Percentiles rank a stretch among this genome's conserved stretches.
phyloP scores from a whole-genome alignment of 2,329 filamentous ascomycete genomes.

The Fonsecaea pedrosoi region DNA sequence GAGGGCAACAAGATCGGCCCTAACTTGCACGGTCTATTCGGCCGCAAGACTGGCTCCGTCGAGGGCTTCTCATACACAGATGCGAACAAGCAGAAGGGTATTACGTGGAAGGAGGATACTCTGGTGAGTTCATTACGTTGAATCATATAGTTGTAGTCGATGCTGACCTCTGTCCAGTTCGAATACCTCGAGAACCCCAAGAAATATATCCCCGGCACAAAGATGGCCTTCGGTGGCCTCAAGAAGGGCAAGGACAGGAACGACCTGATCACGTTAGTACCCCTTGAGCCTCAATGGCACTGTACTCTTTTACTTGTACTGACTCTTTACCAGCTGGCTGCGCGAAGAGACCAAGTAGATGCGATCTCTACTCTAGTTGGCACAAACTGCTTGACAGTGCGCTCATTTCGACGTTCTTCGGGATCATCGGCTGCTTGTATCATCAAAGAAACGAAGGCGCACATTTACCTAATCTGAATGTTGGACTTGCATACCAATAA shows the following conservation, averaged over 20 bases:
- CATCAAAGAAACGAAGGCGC: constrained; percentile 36
- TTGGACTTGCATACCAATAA: constrained; percentile 32
- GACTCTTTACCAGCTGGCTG: constrained; percentile 41
- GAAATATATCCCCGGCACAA: constrained; percentile 99
- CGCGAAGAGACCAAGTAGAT: constrained; percentile 44
- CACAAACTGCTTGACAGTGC: constrained; percentile 14
- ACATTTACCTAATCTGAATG: constrained; percentile 31
- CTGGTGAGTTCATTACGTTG: constrained; percentile 65
- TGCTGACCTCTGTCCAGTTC: constrained; percentile 64
- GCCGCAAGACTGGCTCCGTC: constrained; percentile 90
- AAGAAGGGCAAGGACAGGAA: constrained; percentile 99
- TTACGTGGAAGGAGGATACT: constrained; percentile 84
- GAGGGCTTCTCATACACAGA: constrained; percentile 97
- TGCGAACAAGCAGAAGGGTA: constrained; percentile 97
- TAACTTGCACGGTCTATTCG: constrained; percentile 95
- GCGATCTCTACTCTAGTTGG: constrained; percentile 7
- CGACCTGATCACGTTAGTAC: constrained; percentile 91
- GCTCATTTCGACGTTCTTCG: constrained; percentile 21
- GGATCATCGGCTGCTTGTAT: constrained; percentile 37
- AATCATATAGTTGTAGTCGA: not conserved
- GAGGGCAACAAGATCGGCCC: constrained; percentile 99
- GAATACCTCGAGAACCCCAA: constrained; percentile 99
- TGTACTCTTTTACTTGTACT: constrained; percentile 22
- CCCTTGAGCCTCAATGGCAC: not conserved
- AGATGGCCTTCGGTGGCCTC: constrained; percentile 99